Base-by-base conservation (phyloP, 768 basidiomycete species). In the Tylopilus subfusipes region DNA sequence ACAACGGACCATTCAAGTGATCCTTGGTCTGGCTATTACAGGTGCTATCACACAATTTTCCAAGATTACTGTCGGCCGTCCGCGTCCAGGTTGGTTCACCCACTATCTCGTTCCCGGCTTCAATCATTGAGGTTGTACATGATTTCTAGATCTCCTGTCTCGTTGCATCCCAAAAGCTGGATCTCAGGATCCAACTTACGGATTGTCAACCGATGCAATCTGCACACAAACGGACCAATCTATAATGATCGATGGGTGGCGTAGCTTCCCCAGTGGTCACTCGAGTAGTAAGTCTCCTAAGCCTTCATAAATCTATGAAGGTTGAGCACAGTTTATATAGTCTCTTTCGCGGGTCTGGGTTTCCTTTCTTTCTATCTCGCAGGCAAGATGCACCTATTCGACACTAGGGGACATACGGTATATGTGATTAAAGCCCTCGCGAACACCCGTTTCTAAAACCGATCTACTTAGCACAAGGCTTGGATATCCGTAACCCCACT, bases 221-320 rank as follows among this genome's bases (percentile, higher is more conserved):
- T 99, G 97, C 70, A 91, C 90, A 1, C 86, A 87, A 62, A 76
- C 81, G 5, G 72, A 89, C 58, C 61, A 68, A 18, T 58, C 65
- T 9, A 78, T 85, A 25, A 69, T 94, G 59, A 73, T 76, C 27
- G 92, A 96, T 72, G 95, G 94, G 2, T 98, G 92, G 76, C 82
- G 90, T 61, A 94, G 92, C 65, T 97, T 98, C 70, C 88, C 88
- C 14, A 92, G 90, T 50, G 95, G 95, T 1, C 94, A 97, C 71
- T 86, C 92, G 4, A 93, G 90, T 61, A 56, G 93, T 94, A 72
- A 47, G 87, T 73, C 43, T 14, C 18, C 24, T 42, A 34, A 27
- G 40, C 31, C 8, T 22, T 18, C 5, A 27, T 42, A 0, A 16
- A 24, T 13, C 5, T 22, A 14, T 22, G 24, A 22, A 42, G 11